Evolutionary conservation across 192 early-diverging fungal genomes (phyloP), one percentile per base, ranked within the genome.

Genomic region (Mortierella hygrophila): DNA sequence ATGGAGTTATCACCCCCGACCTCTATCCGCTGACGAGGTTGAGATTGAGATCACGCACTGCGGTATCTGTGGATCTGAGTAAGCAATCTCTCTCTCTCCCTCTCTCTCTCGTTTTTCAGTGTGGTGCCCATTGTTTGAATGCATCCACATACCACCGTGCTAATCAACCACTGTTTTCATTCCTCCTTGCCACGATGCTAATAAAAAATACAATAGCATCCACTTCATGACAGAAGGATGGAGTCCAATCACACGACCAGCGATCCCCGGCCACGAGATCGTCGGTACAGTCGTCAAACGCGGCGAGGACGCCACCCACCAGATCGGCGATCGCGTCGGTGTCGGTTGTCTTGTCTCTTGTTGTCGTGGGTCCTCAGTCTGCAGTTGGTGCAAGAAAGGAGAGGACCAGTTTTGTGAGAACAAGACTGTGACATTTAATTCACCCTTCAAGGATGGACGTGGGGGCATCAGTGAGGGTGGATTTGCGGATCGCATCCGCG

Each of bases 1-100:
- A 38, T 76, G 79, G 32, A 72, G 75, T 42, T 92, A 89, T 55
- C 78, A 81, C 3, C 82, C 91, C 18, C 80, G 88, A 29, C 80
- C 88, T 7, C 85, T 92, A n/a, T 72, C 68, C 2, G 77, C 73
- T 20, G 79, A 88, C 35, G 91, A 92, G 47, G 76, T 91, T 18
- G 90, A 92, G 76, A 81, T 92, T 41, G 74, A 77, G 21, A 87
- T 91, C 42, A 42, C 87, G 41, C 92, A 94, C 83, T 95, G 94
- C 65, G 95, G 96, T 70, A 93, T 95, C 47, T 97, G 96, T 77
- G 93, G 92, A 63, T 91, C 94, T 6, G 96, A 97, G 74, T 75
- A 75, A 60, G 44, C 13, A 26, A 26, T 42, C 23, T 21, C 2
- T 7, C 7, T 13, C 26, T 46, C 32, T 74, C 55, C 16, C n/a